Percentiles rank a stretch among this genome's conserved stretches.
phyloP scores from a whole-genome alignment of 1,139 yeast genomes.

The Arxiozyma heterogenica region DNA sequence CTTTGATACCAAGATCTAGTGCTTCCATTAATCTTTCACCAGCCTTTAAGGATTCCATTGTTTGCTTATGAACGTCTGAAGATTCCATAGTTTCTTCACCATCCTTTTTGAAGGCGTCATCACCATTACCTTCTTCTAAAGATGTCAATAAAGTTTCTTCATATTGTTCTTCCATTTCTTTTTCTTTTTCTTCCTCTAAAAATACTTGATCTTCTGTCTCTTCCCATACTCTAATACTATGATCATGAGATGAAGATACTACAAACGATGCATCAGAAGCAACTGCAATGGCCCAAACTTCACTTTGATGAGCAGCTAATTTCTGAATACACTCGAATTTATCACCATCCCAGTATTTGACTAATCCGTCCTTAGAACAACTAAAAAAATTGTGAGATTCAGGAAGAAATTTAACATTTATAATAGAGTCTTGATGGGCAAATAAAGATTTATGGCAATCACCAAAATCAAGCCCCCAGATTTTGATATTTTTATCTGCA shows the following conservation, averaged over 20 bases:
- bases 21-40: conserved; percentile 95
- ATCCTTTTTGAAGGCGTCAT: conserved; percentile 31
- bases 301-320: conserved; percentile 79
- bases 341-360: conserved; percentile 97
- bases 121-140: conserved; percentile 53
- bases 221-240: conserved; percentile 82
- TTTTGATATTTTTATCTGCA: conserved; percentile 92
- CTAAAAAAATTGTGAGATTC: conserved; percentile 83
- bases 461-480: conserved; percentile 98
- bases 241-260: conserved; percentile 89
- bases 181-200: conserved; percentile 91
- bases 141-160: conserved; percentile 67
- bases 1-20: conserved; percentile 69
- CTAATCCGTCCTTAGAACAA: conserved; percentile 77
- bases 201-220: conserved; percentile 91
- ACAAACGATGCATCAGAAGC: conserved; percentile 64
- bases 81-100: conserved; percentile 43
- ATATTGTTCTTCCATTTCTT: conserved; percentile 85
- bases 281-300: conserved; percentile 84
- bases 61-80: conserved; percentile 67
- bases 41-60: conserved; percentile 85
- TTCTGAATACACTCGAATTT: conserved; percentile 91
- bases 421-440: conserved; percentile 93
- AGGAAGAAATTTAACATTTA: conserved; percentile 79
- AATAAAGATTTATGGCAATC: conserved; percentile 95